Evolutionary conservation across 306 rosid genomes (phyloP).

Genomic region (Gleditsia sinensis): DNA sequence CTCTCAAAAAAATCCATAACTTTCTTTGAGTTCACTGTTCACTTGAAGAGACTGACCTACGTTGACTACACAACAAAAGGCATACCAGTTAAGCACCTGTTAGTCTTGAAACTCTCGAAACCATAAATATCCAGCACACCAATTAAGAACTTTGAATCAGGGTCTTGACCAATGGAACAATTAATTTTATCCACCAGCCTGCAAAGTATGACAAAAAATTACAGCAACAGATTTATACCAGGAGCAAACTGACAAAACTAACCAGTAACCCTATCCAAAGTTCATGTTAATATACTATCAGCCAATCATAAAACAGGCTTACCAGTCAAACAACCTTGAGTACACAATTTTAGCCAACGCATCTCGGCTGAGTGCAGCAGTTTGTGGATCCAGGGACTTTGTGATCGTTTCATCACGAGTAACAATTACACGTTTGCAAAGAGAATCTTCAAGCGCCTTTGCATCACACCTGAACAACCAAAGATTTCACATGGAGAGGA

Average conservation of each 20-base stretch:
- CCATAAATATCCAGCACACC: constrained; percentile 98
- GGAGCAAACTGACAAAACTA: constrained; percentile 15
- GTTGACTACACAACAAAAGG: constrained; percentile 50
- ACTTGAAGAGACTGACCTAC: constrained; percentile 21
- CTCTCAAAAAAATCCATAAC: constrained; percentile 6
- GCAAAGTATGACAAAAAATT: constrained; percentile 42
- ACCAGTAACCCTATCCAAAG: constrained; percentile 26
- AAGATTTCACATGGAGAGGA: constrained; percentile 24
- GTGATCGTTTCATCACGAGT: constrained; percentile 94
- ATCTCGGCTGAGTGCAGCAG: constrained; percentile 89
- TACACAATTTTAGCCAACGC: constrained; percentile 86
- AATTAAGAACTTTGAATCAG: constrained; percentile 76
- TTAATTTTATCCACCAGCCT: constrained; percentile 91
- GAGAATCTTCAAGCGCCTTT: constrained; percentile 89
- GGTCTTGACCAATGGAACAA: constrained; percentile 87
- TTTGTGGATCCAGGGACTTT: constrained; percentile 85
- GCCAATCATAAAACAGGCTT: constrained; percentile 37
- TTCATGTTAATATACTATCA: constrained; percentile 16
- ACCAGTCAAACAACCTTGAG: constrained; percentile 93
- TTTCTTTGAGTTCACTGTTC: constrained; percentile 22
- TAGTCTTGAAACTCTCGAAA: constrained; percentile 95
- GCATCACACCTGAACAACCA: constrained; percentile 76
- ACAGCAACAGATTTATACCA: constrained; percentile 15
- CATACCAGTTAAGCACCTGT: constrained; percentile 82
- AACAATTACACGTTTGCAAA: constrained; percentile 90